phyloP scores from a whole-genome alignment of 805 yeast species.

The Torulaspora delbrueckii region DNA sequence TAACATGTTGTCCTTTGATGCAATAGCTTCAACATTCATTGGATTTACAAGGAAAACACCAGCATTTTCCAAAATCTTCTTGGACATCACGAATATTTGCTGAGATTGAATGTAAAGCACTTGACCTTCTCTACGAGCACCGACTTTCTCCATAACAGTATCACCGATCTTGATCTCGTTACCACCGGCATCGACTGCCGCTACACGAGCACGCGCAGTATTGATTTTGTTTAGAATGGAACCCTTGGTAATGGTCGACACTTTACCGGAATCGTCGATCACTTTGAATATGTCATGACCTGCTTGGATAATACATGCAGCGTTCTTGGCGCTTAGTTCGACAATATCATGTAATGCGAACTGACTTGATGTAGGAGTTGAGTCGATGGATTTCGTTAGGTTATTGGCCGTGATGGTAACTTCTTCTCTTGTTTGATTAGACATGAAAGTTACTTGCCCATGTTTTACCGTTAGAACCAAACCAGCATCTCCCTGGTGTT shows the following conservation, averaged over 20 bases:
- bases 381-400: slow-evolving; percentile 85
- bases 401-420: slow-evolving; percentile 90
- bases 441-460: slow-evolving; percentile 83
- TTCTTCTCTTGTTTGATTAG: slow-evolving; percentile 85
- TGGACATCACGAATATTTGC: slow-evolving; percentile 72
- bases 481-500: slow-evolving; percentile 91
- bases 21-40: slow-evolving; percentile 71
- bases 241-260: slow-evolving; percentile 64
- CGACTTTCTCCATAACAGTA: slow-evolving; percentile 77
- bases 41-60: slow-evolving; percentile 86
- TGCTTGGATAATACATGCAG: slow-evolving; percentile 85
- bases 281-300: slow-evolving; percentile 83
- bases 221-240: slow-evolving; percentile 76
- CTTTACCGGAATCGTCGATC: slow-evolving; percentile 75
- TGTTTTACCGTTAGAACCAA: slow-evolving; percentile 76
- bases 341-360: slow-evolving; percentile 88
- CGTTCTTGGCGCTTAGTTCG: slow-evolving; percentile 76
- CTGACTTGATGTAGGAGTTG: slow-evolving; percentile 66
- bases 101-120: slow-evolving; percentile 83
- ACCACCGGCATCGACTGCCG: slow-evolving; percentile 85
- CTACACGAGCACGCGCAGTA: slow-evolving; percentile 66
- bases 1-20: slow-evolving; percentile 70
- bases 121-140: slow-evolving; percentile 84
- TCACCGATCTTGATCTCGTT: slow-evolving; percentile 85
- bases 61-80: slow-evolving; percentile 73